A percentile compares a stretch with the other conserved stretches of the same genome.
phyloP scores from a whole-genome alignment of 352 stramenopile species.

The Chrysophaeum taylorii region DNA sequence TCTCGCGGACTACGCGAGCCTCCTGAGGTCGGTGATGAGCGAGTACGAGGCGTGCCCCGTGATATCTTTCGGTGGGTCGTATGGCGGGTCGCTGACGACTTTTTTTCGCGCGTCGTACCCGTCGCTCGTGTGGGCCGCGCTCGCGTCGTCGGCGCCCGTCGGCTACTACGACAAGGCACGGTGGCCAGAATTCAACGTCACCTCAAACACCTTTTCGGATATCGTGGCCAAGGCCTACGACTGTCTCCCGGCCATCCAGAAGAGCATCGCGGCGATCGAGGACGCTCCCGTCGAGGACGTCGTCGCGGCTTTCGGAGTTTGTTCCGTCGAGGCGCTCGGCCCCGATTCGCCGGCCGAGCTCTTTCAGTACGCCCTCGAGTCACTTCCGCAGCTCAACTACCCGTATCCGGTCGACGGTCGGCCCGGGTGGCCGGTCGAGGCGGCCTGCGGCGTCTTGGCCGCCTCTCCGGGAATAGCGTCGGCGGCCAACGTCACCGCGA shows the following conservation, averaged over 20 bases:
- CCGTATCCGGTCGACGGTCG: neutral
- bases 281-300: neutral
- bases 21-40: constrained; percentile 44
- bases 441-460: neutral
- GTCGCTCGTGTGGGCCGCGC: constrained; percentile 51
- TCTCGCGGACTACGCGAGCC: constrained; percentile 52
- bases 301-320: neutral
- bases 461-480: too few species aligned
- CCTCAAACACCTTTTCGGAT: constrained; percentile 32
- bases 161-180: constrained; percentile 22
- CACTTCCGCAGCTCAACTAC: constrained; percentile 19
- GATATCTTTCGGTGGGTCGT: constrained; percentile 44
- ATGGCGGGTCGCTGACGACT: constrained; percentile 58
- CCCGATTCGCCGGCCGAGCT: neutral
- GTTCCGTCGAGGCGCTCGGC: neutral
- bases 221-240: constrained; percentile 18
- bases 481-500: neutral
- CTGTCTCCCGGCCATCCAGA: constrained; percentile 17
- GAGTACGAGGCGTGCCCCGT: constrained; percentile 38
- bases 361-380: constrained; percentile 19
- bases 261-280: neutral
- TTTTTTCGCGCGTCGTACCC: constrained; percentile 63
- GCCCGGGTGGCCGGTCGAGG: constrained; percentile 9
- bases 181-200: constrained; percentile 35
- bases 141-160: constrained; percentile 54